These are phyloP conservation scores for Anthostomella pinea DNA, from an alignment of 2,329 filamentous ascomycete genomes.

Conservation along the genomic window DNA sequence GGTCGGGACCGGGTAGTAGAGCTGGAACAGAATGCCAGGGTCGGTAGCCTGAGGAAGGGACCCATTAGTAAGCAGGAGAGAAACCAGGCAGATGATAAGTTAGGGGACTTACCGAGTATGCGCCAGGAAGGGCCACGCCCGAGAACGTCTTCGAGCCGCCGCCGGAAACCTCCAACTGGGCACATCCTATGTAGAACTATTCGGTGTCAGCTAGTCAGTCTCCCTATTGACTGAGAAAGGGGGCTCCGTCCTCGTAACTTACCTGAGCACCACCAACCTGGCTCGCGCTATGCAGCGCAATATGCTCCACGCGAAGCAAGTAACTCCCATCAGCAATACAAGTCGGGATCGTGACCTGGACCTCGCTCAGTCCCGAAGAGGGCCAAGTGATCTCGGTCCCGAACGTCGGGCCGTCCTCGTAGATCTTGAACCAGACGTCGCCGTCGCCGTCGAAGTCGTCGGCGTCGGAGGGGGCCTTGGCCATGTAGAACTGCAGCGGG, in stretches of 20 bases:
- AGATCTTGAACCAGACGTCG: constrained; percentile 33
- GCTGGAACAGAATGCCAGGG: constrained; percentile 26
- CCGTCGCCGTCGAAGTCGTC: constrained; percentile 27
- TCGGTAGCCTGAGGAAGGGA: constrained; percentile 19
- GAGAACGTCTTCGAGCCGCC: constrained; percentile 29
- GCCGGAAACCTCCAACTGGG: constrained; percentile 29
- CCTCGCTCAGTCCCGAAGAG: constrained; percentile 15
- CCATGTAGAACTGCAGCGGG: constrained; percentile 30
- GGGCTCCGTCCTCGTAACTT: too few species aligned
- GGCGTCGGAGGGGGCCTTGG: constrained; percentile 26
- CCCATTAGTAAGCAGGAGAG: not conserved
- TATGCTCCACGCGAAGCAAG: constrained; percentile 35
- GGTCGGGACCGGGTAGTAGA: constrained; percentile 28
- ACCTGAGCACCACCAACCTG: constrained; percentile 28
- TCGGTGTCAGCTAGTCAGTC: not conserved
- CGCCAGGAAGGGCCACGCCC: constrained; percentile 26
- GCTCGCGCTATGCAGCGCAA: constrained; percentile 31
- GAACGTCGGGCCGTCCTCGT: constrained; percentile 25
- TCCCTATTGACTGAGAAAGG: not conserved
- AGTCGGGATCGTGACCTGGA: constrained; percentile 29
- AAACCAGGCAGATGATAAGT: not conserved
- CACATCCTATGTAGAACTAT: constrained; percentile 32
- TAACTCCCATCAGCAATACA: constrained; percentile 34
- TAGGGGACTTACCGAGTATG: constrained; percentile 25
- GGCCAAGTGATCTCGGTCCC: constrained; percentile 18